Evolutionary conservation across 345 rosid species (phyloP).

Genomic region (Psidium guajava): DNA sequence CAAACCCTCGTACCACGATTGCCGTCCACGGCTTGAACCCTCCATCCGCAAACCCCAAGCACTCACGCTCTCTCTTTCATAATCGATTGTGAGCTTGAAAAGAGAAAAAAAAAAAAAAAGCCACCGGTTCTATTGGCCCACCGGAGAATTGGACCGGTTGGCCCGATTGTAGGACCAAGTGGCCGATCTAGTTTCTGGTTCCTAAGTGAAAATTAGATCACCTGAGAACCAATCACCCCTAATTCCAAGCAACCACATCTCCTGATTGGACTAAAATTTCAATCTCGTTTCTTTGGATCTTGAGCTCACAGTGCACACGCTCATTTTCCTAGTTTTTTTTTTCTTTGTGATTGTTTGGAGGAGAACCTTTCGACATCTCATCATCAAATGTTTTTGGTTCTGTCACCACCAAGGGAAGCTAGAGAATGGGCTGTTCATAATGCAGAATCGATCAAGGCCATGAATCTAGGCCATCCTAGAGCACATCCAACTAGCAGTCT

Average conservation of each 20-base stretch:
- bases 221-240: no score
- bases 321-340: no score
- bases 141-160: no score
- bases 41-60: neutral
- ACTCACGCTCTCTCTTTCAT: neutral
- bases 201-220: no score
- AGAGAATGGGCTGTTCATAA: neutral
- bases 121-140: no score
- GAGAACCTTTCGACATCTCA: no score
- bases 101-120: no score
- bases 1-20: no score
- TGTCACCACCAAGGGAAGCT: neutral
- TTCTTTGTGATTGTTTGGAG: neutral
- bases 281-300: neutral
- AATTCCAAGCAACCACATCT: neutral
- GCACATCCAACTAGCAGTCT: neutral
- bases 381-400: no score
- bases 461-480: neutral
- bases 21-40: neutral
- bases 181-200: no score
- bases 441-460: neutral
- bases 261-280: neutral
- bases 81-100: neutral
- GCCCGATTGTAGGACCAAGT: no score
- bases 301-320: neutral